A percentile compares a stretch with the other conserved stretches of the same genome.
Conservation (phyloP, 371 early-diverging fungal genomes). For the Entomophthora muscae region DNA sequence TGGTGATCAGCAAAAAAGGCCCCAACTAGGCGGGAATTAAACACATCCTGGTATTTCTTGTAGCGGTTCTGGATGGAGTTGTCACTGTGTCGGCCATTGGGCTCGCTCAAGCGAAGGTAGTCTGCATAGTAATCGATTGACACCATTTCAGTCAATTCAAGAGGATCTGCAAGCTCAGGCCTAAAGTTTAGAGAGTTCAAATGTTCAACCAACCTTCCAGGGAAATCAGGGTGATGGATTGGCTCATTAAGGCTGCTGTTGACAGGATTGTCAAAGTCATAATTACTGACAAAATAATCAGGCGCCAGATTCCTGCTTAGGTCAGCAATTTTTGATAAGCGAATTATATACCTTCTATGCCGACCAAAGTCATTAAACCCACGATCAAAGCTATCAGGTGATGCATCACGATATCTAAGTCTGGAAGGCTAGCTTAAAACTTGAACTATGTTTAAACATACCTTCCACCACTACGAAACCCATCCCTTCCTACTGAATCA, state of each 20-base stretch:
- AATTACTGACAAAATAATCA: slow-evolving; percentile 2
- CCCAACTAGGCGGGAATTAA: background rate
- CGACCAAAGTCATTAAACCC: background rate
- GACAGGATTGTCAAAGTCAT: background rate
- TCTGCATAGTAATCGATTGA: slow-evolving; percentile 5
- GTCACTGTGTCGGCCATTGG: background rate
- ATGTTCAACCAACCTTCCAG: background rate
- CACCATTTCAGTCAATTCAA: background rate
- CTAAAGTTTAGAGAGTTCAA: background rate
- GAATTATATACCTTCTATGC: background rate
- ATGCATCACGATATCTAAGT: background rate
- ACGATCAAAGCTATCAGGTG: background rate
- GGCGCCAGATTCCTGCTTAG: background rate
- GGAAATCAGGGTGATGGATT: background rate
- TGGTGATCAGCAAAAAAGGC: slow-evolving; percentile 1
- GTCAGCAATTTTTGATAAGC: background rate
- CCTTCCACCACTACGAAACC: background rate
- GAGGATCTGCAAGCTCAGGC: background rate
- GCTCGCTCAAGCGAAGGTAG: background rate
- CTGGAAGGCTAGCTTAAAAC: background rate
- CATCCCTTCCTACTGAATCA: background rate
- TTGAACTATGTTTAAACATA: background rate
- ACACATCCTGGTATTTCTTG: background rate
- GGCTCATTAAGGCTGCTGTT: slow-evolving; percentile 1
- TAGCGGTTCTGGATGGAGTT: background rate